These are phyloP conservation scores for Inonotus obliquus DNA, from an alignment of 1,284 basidiomycete genomes.

Conservation along the genomic window DNA sequence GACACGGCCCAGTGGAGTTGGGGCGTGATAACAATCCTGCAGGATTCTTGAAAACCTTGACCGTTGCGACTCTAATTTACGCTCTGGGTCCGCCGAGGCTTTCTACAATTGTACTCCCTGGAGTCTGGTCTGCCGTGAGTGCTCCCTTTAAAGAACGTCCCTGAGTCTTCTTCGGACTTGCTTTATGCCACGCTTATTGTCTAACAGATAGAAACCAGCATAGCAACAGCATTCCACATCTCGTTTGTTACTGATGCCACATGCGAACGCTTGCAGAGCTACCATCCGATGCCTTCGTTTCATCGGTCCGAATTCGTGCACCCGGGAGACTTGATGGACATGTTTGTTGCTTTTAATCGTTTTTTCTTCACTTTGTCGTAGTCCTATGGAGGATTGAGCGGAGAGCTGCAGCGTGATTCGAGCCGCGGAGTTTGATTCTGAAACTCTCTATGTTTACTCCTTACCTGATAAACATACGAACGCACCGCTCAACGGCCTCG, in stretches of 20 bases:
- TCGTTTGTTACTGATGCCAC: neutral
- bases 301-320: too few species aligned
- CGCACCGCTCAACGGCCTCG: too few species aligned
- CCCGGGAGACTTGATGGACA: too few species aligned
- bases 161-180: neutral
- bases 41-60: neutral
- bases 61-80: neutral
- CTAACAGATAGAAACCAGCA: neutral
- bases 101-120: neutral
- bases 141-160: neutral
- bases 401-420: too few species aligned
- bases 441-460: too few species aligned
- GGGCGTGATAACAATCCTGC: neutral
- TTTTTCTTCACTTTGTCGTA: too few species aligned
- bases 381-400: too few species aligned
- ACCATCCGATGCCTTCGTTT: too few species aligned
- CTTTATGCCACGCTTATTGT: neutral
- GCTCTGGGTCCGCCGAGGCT: neutral
- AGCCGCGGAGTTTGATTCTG: too few species aligned
- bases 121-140: neutral
- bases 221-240: neutral
- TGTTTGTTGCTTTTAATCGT: too few species aligned
- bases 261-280: too few species aligned
- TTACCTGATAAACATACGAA: too few species aligned
- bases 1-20: neutral